Evolutionary conservation across 805 yeast species (phyloP), one percentile per base, ranked within the genome.

Genomic region (Candida tammaniensis): DNA sequence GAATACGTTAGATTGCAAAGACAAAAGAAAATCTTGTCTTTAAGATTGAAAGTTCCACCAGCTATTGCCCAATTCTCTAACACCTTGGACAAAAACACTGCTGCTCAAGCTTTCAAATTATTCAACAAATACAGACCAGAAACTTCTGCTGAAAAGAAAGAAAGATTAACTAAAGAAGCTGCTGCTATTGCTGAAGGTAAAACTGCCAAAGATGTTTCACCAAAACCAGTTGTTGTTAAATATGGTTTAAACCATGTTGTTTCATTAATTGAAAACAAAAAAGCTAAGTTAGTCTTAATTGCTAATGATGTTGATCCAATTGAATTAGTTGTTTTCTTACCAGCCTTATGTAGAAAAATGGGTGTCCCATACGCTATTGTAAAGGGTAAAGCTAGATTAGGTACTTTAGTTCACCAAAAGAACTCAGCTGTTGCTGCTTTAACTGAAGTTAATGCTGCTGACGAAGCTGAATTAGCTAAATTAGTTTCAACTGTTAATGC

Each of bases 291-390:
- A 59, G 97, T 91, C 47, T 80, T 91, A 71, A 91, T 91, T 61
- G 98, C 98, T 68, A 84, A 91, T 78, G 98, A 91, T 58, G 98
- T 91, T 59, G 98, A 91, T 79, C 98, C 98, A 64, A 86, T 91
- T 64, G 98, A 91, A 78, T 79, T 91, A 65, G 98, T 91, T 54
- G 76, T 91, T 61, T 91, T 86, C 84, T 76, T 91, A 59, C 98
- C 98, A 66, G 97, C 98, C 72, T 80, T 91, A 65, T 91, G 97
- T 79, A 87, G 91, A 78, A 93, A 93, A 84, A 81, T 91, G 94
- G 98, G 97, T 76, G 89, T 93, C 51, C 98, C 98, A 68, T 89
- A 89, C 80, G 97, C 98, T 50, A 84, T 89, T 65, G 86, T 89
- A 30, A 66, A 66, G 59, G 72, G 70, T 54, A 66, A 64, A 61